Conservation (phyloP, 768 basidiomycete species). For the Pisolithus marmoratus region DNA sequence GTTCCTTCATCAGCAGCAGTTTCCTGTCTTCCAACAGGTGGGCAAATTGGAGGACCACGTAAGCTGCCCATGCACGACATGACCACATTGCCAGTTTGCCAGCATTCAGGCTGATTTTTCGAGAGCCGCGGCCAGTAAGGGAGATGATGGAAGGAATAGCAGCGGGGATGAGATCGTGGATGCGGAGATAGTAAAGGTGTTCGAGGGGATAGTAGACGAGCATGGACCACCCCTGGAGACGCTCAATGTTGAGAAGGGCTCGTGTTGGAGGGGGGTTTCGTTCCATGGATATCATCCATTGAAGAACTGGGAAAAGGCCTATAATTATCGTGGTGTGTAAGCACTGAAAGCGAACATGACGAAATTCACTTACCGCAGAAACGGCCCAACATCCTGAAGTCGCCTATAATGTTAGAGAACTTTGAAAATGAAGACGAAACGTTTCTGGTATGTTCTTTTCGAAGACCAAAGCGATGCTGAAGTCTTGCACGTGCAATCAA, state of each 20-base stretch:
- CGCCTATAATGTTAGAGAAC: conserved; percentile 50
- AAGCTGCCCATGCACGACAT: conserved; percentile 75
- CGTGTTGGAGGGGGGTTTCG: conserved; percentile 67
- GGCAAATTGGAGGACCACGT: conserved; percentile 70
- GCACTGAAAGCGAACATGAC: not conserved
- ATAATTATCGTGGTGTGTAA: not conserved
- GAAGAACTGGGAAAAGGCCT: conserved; percentile 76
- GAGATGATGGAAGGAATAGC: conserved; percentile 42
- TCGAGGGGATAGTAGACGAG: conserved; percentile 76
- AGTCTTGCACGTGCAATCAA: conserved; percentile 62
- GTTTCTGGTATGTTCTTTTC: conserved; percentile 47
- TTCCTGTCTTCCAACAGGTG: conserved; percentile 67
- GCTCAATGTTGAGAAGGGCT: conserved; percentile 67
- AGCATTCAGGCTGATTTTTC: conserved; percentile 40
- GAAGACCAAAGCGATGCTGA: conserved; percentile 59
- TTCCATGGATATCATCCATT: conserved; percentile 75
- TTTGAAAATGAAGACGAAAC: conserved; percentile 48
- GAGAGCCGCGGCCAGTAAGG: conserved; percentile 36
- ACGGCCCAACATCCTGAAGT: conserved; percentile 70
- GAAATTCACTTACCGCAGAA: conserved; percentile 63
- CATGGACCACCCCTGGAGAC: conserved; percentile 71
- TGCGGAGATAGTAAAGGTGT: conserved; percentile 62
- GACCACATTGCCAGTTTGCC: conserved; percentile 61
- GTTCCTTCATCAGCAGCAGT: conserved; percentile 50
- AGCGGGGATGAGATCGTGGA: conserved; percentile 56